Conservation (phyloP, 2,329 filamentous ascomycete genomes). For the Clarireedia paspali region DNA sequence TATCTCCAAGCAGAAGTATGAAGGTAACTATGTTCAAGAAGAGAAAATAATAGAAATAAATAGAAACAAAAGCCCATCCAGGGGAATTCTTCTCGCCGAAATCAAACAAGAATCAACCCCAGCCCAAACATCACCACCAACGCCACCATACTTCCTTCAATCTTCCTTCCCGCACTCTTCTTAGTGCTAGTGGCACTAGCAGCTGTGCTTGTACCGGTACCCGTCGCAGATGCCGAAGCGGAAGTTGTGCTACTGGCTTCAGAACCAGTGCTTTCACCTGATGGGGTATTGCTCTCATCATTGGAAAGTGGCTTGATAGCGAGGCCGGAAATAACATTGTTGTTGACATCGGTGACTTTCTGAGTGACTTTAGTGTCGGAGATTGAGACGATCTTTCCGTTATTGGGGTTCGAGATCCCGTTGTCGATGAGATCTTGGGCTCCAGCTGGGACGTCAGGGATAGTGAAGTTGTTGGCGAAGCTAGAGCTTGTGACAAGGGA, state of each 20-base stretch:
- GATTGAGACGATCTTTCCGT: slow-evolving; percentile 57
- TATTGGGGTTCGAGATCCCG: slow-evolving; percentile 59
- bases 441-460: slow-evolving; percentile 61
- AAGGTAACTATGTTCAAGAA: slow-evolving; percentile 5
- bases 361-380: slow-evolving; percentile 44
- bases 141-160: slow-evolving; percentile 6
- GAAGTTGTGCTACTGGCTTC: background rate
- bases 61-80: background rate
- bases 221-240: slow-evolving; percentile 30
- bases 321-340: slow-evolving; percentile 53
- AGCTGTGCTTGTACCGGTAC: background rate
- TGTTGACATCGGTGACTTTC: slow-evolving; percentile 48
- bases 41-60: background rate
- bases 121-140: slow-evolving; percentile 1
- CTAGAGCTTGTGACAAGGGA: slow-evolving; percentile 58
- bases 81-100: too few relatives aligned
- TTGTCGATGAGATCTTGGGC: slow-evolving; percentile 66
- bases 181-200: slow-evolving; percentile 2
- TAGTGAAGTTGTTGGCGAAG: slow-evolving; percentile 73
- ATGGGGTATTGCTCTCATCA: slow-evolving; percentile 47
- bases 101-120: background rate
- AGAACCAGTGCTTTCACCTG: slow-evolving; percentile 7
- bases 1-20: background rate
- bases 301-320: slow-evolving; percentile 46
- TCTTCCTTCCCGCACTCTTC: background rate